These are phyloP conservation scores for Plantago rigida DNA, from an alignment of 305 asterid species.

Conservation along the genomic window DNA sequence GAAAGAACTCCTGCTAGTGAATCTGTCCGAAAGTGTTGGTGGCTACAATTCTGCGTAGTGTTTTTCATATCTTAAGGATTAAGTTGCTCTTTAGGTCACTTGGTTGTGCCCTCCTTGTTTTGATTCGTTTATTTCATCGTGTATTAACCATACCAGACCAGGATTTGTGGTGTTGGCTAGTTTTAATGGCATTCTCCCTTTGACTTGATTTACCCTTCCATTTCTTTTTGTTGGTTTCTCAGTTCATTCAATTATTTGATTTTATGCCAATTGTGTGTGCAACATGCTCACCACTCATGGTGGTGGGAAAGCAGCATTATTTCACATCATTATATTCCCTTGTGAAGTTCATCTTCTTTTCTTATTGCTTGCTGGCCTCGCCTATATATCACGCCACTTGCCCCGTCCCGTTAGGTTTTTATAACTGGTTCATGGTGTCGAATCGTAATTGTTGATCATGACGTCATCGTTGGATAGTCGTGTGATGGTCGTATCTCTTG, in stretches of 20 bases:
- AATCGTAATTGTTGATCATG: too few species aligned
- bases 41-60: slow-evolving; percentile 34
- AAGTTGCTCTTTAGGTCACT: slow-evolving; percentile 41
- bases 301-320: slow-evolving; percentile 10
- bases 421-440: not conserved
- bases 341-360: not conserved
- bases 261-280: not conserved
- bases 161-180: slow-evolving; percentile 33
- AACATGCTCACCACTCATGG: slow-evolving; percentile 18
- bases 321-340: slow-evolving; percentile 1
- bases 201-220: slow-evolving; percentile 9
- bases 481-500: too few species aligned
- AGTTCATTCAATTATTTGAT: slow-evolving; percentile 12
- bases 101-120: slow-evolving; percentile 43
- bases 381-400: not conserved
- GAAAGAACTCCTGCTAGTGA: slow-evolving; percentile 36
- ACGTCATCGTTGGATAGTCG: too few species aligned
- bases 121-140: slow-evolving; percentile 36
- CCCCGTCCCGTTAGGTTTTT: not conserved
- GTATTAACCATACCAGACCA: slow-evolving; percentile 39
- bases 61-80: slow-evolving; percentile 23
- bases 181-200: slow-evolving; percentile 24
- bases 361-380: not conserved
- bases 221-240: not conserved
- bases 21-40: slow-evolving; percentile 23